These are phyloP conservation scores for Emergomyces orientalis DNA, from an alignment of 2,329 filamentous ascomycete species.

Conservation along the genomic window DNA sequence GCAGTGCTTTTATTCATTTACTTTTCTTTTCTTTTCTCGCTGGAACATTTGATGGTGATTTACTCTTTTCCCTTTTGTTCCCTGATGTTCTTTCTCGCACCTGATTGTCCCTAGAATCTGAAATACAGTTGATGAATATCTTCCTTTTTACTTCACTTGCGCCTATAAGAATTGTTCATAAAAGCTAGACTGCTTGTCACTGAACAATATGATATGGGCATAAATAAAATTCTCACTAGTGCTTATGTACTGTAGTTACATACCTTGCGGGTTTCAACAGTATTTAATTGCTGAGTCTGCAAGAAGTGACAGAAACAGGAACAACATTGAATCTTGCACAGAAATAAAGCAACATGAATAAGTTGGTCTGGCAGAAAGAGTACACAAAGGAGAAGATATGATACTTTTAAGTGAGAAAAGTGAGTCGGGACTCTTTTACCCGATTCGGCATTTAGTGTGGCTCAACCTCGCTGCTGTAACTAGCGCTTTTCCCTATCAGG, in stretches of 20 bases:
- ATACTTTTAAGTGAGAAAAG: background rate
- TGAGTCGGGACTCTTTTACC: slow-evolving; percentile 6
- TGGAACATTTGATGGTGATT: background rate
- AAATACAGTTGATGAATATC: background rate
- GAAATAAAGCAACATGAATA: background rate
- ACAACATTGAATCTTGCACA: background rate
- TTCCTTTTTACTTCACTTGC: background rate
- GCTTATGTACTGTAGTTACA: too few relatives aligned
- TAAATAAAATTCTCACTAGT: too few relatives aligned
- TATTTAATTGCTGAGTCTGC: background rate
- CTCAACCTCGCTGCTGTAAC: background rate
- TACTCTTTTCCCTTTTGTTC: background rate
- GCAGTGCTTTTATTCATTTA: background rate
- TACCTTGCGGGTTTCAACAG: background rate
- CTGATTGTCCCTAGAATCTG: background rate
- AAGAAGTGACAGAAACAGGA: background rate
- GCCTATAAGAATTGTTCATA: background rate
- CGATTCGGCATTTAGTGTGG: background rate
- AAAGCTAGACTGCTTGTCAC: too few relatives aligned
- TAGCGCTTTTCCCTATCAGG: background rate
- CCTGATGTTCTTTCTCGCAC: background rate
- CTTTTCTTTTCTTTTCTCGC: background rate
- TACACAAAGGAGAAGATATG: background rate
- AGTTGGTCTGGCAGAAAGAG: background rate
- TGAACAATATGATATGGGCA: too few relatives aligned